Evolutionary conservation across 352 stramenopile species (phyloP).

Genomic region (Phytophthora sp.): DNA sequence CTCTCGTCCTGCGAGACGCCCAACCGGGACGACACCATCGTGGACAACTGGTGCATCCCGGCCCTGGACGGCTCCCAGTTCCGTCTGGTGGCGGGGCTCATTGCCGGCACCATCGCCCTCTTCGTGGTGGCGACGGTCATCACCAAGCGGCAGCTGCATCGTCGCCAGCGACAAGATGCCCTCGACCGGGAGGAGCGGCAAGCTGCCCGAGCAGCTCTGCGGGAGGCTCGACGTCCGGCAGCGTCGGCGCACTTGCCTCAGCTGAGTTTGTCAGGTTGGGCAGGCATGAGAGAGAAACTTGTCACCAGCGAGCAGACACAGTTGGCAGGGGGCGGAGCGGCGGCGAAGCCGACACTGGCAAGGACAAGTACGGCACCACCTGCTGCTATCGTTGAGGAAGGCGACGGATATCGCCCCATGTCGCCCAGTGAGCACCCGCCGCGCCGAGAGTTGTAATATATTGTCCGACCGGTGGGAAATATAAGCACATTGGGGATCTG

Average conservation of each 20-base stretch:
- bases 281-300: slow-evolving; percentile 53
- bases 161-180: slow-evolving; percentile 18
- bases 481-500: too few relatives aligned
- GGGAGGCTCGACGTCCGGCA: slow-evolving; percentile 14
- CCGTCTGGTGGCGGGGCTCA: slow-evolving; percentile 28
- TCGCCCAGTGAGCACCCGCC: slow-evolving; percentile 32
- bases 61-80: slow-evolving; percentile 32
- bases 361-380: slow-evolving; percentile 18
- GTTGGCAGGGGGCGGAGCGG: slow-evolving; percentile 4
- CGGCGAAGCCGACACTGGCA: slow-evolving; percentile 18
- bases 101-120: slow-evolving; percentile 25
- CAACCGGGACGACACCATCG: slow-evolving; percentile 25
- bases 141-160: slow-evolving; percentile 26
- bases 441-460: slow-evolving; percentile 26
- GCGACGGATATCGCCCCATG: slow-evolving; percentile 45
- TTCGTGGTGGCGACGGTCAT: slow-evolving; percentile 31
- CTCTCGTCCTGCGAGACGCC: slow-evolving; percentile 41
- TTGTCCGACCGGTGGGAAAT: slow-evolving; percentile 4
- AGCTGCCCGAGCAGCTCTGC: slow-evolving; percentile 9
- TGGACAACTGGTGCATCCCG: slow-evolving; percentile 35
- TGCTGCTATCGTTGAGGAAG: slow-evolving; percentile 33
- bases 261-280: slow-evolving; percentile 57
- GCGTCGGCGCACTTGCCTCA: slow-evolving; percentile 29
- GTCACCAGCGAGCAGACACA: slow-evolving; percentile 35
- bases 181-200: slow-evolving; percentile 11